Percentiles rank a stretch among this genome's conserved stretches.
These are phyloP conservation scores for Pterocarpus santalinus DNA, from an alignment of 306 rosid genomes.

Conservation along the genomic window DNA sequence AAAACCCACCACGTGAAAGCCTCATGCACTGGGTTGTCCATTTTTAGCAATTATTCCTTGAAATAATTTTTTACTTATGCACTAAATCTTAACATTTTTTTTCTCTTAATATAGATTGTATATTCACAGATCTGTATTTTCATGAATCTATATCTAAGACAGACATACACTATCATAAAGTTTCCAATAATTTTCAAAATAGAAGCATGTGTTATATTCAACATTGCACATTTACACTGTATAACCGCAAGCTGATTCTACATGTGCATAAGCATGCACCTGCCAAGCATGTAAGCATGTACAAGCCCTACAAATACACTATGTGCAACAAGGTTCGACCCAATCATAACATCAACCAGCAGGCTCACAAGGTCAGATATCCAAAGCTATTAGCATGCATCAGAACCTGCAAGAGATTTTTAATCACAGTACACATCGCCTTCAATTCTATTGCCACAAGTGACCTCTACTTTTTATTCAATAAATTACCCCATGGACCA, in stretches of 20 bases:
- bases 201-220: neutral
- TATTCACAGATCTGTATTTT: neutral
- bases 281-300: neutral
- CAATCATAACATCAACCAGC: neutral
- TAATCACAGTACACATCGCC: neutral
- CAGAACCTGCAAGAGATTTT: constrained; percentile 14
- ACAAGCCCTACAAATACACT: neutral
- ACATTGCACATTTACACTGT: neutral
- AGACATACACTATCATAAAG: neutral
- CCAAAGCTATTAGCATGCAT: constrained; percentile 13
- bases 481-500: constrained; percentile 9
- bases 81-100: neutral
- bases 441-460: neutral
- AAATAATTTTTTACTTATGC: neutral
- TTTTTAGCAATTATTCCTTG: neutral
- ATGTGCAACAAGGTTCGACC: constrained; percentile 20
- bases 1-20: too few species aligned
- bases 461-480: neutral
- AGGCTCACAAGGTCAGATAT: neutral
- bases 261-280: neutral
- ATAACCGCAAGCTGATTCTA: neutral
- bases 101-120: constrained; percentile 20
- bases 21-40: neutral
- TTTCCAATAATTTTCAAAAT: neutral
- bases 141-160: neutral